Base-by-base conservation (phyloP, 1,284 basidiomycete species). In the Boletellus sp. region DNA sequence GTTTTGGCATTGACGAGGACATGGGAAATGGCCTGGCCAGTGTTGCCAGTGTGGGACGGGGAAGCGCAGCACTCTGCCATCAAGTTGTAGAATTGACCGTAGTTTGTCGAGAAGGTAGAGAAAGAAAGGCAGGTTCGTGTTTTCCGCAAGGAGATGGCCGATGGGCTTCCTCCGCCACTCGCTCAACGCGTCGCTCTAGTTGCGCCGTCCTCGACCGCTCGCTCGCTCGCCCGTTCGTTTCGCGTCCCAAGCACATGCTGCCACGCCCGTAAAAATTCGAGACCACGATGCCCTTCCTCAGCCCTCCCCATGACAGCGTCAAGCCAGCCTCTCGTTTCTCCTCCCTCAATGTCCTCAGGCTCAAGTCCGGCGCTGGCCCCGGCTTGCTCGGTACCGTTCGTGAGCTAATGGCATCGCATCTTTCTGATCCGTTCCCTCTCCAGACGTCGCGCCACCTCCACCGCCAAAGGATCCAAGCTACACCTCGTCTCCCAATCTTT, bases 381-480 rank as follows among this genome's bases (percentile, higher is more conserved):
- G 46, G 36, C 8, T 36, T 52, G 16, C 26, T 49, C 8, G 50
- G 50, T 58, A 16, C 44, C 11, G 48, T 58, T 16, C 30, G 21
- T 38, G 16, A 10, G 30, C 38, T 15, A 4, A 37, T 38, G 40
- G 28, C 19, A 26, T n/a, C 37, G 1, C 8, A 10, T 26, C n/a
- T 7, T 38, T 28, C 7, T 50, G 40, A 48, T 45, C 22, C 16
- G 6, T 18, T 8, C 7, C 7, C 10, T 19, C n/a, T 22, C 32
- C 33, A 59, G 59, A 59, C 41, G 47, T 41, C 12, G 49, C 32
- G 36, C 60, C 69, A 47, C 80, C 83, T 2, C 86, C 82, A 0
- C 86, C 86, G 1, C 86, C 86, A 32, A 89, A 89, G 70, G 86
- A 89, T 57, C 58, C 72, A 8, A 75, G 15, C 13, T 24, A 32